These are phyloP conservation scores for Boletus subcaerulescens DNA, from an alignment of 768 basidiomycete genomes.

Conservation along the genomic window DNA sequence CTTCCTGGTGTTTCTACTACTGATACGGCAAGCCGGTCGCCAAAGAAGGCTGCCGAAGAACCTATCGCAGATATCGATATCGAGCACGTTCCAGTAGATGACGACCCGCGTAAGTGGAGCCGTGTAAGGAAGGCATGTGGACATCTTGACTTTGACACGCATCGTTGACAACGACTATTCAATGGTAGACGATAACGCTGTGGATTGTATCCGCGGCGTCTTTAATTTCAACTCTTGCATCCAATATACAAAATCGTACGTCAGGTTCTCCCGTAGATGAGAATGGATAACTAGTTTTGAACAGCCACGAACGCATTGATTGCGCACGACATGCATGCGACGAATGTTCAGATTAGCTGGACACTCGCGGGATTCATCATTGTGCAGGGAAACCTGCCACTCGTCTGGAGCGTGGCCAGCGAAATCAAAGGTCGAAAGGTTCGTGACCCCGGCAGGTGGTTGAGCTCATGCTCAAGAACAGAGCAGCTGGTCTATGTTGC, in stretches of 20 bases:
- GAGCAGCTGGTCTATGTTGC: constrained; percentile 51
- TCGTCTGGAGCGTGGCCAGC: constrained; percentile 66
- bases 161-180: neutral
- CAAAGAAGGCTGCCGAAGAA: constrained; percentile 3
- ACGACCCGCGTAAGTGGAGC: constrained; percentile 66
- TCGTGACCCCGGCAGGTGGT: constrained; percentile 9
- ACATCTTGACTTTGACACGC: neutral
- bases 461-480: constrained; percentile 1
- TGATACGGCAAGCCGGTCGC: neutral
- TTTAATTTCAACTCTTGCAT: constrained; percentile 22
- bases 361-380: constrained; percentile 71
- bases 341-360: constrained; percentile 59
- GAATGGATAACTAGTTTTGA: neutral
- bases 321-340: constrained; percentile 57
- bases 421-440: constrained; percentile 78
- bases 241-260: constrained; percentile 32
- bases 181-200: constrained; percentile 21
- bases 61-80: constrained; percentile 35
- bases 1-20: neutral
- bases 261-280: neutral
- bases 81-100: constrained; percentile 41
- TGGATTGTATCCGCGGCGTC: constrained; percentile 28
- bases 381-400: constrained; percentile 64
- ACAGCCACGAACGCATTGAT: constrained; percentile 64
- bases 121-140: constrained; percentile 48